These are phyloP conservation scores for Crataegus laevigata DNA, from an alignment of 306 rosid genomes.

Conservation along the genomic window DNA sequence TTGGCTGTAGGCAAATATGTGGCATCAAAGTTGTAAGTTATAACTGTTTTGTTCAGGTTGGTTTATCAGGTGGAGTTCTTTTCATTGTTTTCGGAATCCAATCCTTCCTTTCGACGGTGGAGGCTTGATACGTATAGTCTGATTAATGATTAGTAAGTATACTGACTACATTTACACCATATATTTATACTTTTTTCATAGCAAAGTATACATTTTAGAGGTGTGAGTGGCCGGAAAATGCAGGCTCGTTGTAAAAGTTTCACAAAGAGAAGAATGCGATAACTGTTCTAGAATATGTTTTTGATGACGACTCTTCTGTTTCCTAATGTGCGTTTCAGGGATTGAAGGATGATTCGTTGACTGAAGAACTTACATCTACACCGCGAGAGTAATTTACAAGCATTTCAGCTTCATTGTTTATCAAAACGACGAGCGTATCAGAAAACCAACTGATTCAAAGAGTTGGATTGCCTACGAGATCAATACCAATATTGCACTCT, in stretches of 20 bases:
- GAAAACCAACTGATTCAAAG: not conserved
- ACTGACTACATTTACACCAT: not conserved
- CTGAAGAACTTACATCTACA: not conserved
- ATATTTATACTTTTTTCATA: not conserved
- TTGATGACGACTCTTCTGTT: not conserved
- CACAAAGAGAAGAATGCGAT: not conserved
- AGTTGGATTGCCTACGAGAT: not conserved
- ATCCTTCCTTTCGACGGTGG: constrained; percentile 65
- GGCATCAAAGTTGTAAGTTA: not conserved
- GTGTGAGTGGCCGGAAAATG: too few relatives aligned
- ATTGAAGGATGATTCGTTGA: constrained; percentile 5
- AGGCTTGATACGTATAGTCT: constrained; percentile 25
- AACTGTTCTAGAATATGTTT: not conserved
- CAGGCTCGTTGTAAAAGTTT: not conserved
- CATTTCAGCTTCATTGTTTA: not conserved
- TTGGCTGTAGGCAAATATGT: not conserved
- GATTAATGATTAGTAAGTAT: constrained; percentile 38
- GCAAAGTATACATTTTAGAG: not conserved
- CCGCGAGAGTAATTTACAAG: not conserved
- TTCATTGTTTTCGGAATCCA: constrained; percentile 84
- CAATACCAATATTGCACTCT: not conserved
- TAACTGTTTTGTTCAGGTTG: constrained; percentile 49
- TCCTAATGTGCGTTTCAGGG: constrained; percentile 8
- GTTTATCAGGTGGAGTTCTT: constrained; percentile 77
- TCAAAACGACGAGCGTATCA: not conserved